These are phyloP conservation scores for Incumbomyces lentus DNA, from an alignment of 2,329 filamentous ascomycete species.

Conservation along the genomic window DNA sequence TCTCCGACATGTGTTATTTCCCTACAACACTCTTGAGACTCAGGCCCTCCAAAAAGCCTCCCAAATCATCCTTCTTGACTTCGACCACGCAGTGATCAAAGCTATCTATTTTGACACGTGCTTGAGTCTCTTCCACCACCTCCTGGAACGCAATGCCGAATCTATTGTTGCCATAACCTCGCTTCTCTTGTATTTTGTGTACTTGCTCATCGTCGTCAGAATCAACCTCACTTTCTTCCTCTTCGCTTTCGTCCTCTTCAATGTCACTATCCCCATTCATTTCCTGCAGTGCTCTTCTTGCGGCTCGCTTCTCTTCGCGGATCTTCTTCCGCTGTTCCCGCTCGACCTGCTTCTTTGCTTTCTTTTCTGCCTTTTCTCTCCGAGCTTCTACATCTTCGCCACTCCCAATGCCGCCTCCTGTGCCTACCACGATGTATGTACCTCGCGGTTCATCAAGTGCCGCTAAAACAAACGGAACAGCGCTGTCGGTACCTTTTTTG, in stretches of 20 bases:
- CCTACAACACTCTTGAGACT: slow-evolving; percentile 81
- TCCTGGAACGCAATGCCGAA: slow-evolving; percentile 96
- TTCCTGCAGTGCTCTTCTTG: slow-evolving; percentile 41
- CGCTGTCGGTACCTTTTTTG: slow-evolving; percentile 54
- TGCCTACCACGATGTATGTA: slow-evolving; percentile 86
- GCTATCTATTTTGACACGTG: slow-evolving; percentile 82
- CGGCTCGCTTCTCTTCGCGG: slow-evolving; percentile 50
- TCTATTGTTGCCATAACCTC: slow-evolving; percentile 68
- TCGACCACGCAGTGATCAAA: slow-evolving; percentile 97
- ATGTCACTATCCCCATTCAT: slow-evolving; percentile 45
- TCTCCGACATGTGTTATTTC: slow-evolving; percentile 4
- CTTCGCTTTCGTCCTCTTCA: slow-evolving; percentile 55
- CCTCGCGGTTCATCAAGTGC: slow-evolving; percentile 77
- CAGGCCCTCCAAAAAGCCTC: slow-evolving; percentile 78
- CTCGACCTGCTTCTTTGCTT: slow-evolving; percentile 52
- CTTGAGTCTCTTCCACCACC: slow-evolving; percentile 82
- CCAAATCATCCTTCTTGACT: slow-evolving; percentile 90
- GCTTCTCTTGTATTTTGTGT: slow-evolving; percentile 44
- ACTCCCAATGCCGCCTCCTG: slow-evolving; percentile 65
- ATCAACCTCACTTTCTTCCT: slow-evolving; percentile 39
- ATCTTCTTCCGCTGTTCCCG: slow-evolving; percentile 54
- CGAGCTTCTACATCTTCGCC: slow-evolving; percentile 64
- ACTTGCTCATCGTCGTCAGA: slow-evolving; percentile 45
- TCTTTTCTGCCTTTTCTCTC: slow-evolving; percentile 57
- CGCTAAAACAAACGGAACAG: slow-evolving; percentile 80